Evolutionary conservation across 2,329 filamentous ascomycete genomes (phyloP), one percentile per base, ranked within the genome.

Genomic region (Eutypa lata): DNA sequence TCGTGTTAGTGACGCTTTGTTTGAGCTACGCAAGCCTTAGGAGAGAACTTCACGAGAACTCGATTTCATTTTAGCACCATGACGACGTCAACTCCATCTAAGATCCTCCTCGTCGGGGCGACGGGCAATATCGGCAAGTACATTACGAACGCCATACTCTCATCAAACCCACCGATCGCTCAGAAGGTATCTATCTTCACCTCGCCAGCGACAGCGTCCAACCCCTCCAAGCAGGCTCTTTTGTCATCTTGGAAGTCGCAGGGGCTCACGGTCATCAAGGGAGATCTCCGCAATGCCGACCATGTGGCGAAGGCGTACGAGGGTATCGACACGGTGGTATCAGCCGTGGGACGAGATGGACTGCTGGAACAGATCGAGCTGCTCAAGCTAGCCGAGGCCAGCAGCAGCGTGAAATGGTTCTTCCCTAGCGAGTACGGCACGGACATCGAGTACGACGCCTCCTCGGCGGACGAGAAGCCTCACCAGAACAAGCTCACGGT

Each of bases 401-500:
- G 70, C n/a, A 48, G 52, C 19, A 73, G 71, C 35, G 76, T 86
- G 18, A 73, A 74, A 49, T 77, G 77, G 66, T 86, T 86, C 71
- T 78, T 82, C 59, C 80, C 82, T 2, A 82, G 78, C 26, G 82
- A 85, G 61, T 85, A 82, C 61, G 78, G 77, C 55, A 83, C 77
- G 5, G 82, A 79, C 58, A 80, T 80, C 53, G 80, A 82, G 61
- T 83, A 83, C 57, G 68, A 73, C 44, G 73, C 76, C 2, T 64
- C 71, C 5, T 84, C 81, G 6, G 73, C 71, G 16, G 60, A 70
- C 19, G 84, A 87, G 65, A 80, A 77, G 58, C 82, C 84, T 1
- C 84, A 87, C 60, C 83, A 87, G 66, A 72, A 74, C 55, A 87
- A 87, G 64, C 72, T 87, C 42, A 78, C 79, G 61, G 82, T 87